Evolutionary conservation across 148 eudicot species (phyloP), one percentile per base, ranked within the genome.

Genomic region (Simmondsia chinensis): DNA sequence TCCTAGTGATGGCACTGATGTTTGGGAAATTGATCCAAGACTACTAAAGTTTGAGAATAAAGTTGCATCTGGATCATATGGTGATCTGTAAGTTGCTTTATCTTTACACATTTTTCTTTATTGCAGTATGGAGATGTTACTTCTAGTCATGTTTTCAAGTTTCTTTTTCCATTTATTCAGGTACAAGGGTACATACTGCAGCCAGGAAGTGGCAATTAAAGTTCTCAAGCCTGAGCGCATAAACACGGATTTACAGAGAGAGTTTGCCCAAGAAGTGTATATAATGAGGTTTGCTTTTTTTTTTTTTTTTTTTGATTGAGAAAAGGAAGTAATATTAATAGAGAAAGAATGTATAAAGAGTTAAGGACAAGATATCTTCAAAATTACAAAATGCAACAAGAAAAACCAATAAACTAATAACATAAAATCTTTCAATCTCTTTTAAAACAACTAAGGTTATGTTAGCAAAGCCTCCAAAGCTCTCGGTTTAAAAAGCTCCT

Each of bases 131-230:
- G 27, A n/a, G 16, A 43, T 34, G 33, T 38, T 17, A 19, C 30
- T 18, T 43, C n/a, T 16, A 9, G 11, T 19, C 33, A 30, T 22
- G 16, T 30, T 17, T 31, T 24, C 33, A 23, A 7, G 15, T 21
- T 18, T 39, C 16, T 30, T 13, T 36, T 20, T 39, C 47, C 22
- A 19, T 40, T 54, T 32, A 39, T 57, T 64, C 75, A 93, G 99
- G 69, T 93, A 86, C 52, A 86, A 80, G 68, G 99, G 94, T 35
- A 74, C 87, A 20, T 93, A 82, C 66, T 65, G 82, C 32, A 79
- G 89, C 64, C 99, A 93, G 77, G 99, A 93, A 68, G 96, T 93
- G 52, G 96, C 99, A 43, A 75, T 93, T 36, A 93, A 93, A 65
- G 67, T 93, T 48, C 84, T 93, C 40, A 93, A 93, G 66, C 51